Base-by-base conservation (phyloP, 768 basidiomycete genomes). In the Boletus speciosus region DNA sequence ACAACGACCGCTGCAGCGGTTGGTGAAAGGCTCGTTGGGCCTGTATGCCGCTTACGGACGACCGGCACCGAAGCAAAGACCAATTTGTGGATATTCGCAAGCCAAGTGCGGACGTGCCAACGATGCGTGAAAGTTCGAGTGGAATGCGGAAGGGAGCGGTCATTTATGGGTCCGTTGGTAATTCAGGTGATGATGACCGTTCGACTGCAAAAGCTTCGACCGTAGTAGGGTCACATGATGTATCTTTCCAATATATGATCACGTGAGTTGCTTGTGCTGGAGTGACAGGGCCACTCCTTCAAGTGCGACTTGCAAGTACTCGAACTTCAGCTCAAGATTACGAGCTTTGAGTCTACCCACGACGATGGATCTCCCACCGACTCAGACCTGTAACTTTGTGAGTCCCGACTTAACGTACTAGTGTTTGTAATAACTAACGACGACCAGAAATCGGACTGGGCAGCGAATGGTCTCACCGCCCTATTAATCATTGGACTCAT, bases 401-500 rank as follows among this genome's bases (percentile, higher is more conserved):
- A 47, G 68, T 59, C 27, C 1, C 16, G 2, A 6, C 31, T 32
- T 10, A 11, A 8, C 19, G 2, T 23, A 1, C n/a, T 29, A 0
- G 2, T 14, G 9, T 29, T 4, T n/a, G 5, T 0, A 1, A 4
- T 53, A 4, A 6, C 58, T 60, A 16, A 65, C 10, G 14, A 54
- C 3, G 11, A 27, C 40, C 44, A 92, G 91, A 75, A 81, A 49
- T 86, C 90, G 69, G 85, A 93, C 69, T 81, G 85, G 76, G 78
- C 83, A 58, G 81, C 83, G 4, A 50, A 66, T 36, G 77, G 82
- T n/a, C 63, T 82, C 12, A 78, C 95, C 27, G 85, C 86, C 0
- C 67, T 76, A 10, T 73, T 82, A 29, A 82, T 96, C 19, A 82
- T 81, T 61, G 93, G 95, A 5, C 76, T 96, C 41, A 68, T 93